Evolutionary conservation across 352 stramenopile genomes (phyloP).

Genomic region (Phytophthora uliginosa): DNA sequence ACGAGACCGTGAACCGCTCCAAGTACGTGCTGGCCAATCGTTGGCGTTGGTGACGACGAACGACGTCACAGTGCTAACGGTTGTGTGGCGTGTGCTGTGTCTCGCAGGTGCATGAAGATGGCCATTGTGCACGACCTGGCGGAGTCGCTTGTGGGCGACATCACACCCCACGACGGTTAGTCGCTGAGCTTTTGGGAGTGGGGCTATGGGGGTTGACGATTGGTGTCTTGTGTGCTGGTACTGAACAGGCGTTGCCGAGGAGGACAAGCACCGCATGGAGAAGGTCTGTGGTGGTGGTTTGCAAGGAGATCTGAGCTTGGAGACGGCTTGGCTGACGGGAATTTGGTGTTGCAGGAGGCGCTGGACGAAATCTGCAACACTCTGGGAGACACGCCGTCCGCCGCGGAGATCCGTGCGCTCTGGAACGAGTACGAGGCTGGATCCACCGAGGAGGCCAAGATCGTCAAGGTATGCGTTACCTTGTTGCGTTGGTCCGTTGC

Average conservation of each 20-base stretch:
- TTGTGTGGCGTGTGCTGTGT: slow-evolving; percentile 4
- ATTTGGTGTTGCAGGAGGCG: slow-evolving; percentile 50
- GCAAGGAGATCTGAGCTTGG: not conserved
- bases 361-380: slow-evolving; percentile 75
- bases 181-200: not conserved
- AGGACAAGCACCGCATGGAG: slow-evolving; percentile 93
- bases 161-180: slow-evolving; percentile 91
- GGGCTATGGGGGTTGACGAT: not conserved
- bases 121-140: slow-evolving; percentile 95
- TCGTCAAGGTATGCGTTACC: slow-evolving; percentile 78
- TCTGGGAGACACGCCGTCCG: slow-evolving; percentile 63
- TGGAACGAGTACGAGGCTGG: slow-evolving; percentile 93
- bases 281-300: slow-evolving; percentile 45
- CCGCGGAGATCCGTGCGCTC: slow-evolving; percentile 73
- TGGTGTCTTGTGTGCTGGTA: not conserved
- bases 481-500: not conserved
- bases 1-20: slow-evolving; percentile 70
- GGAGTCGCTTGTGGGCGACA: slow-evolving; percentile 94
- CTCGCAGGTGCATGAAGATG: slow-evolving; percentile 89
- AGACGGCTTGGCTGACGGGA: not conserved
- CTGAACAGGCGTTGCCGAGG: slow-evolving; percentile 79
- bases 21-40: slow-evolving; percentile 51
- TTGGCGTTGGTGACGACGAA: not conserved
- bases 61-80: not conserved
- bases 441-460: slow-evolving; percentile 81